Evolutionary conservation across 1,284 basidiomycete genomes (phyloP).

Genomic region (Somion occarium): DNA sequence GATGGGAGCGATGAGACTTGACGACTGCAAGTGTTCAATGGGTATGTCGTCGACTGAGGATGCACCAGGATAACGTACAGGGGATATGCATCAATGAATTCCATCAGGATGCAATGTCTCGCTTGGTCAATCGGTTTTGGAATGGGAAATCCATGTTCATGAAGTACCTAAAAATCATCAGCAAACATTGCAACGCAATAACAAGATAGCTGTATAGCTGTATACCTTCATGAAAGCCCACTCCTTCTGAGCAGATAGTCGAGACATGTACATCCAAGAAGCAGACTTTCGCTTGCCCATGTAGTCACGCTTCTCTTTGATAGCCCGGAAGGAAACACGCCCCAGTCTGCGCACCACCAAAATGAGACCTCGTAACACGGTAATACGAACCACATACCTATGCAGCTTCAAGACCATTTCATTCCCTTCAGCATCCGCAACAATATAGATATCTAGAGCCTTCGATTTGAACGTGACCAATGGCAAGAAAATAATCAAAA

Average conservation of each 20-base stretch:
- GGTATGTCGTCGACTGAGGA: slow-evolving; percentile 64
- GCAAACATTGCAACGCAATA: slow-evolving; percentile 1
- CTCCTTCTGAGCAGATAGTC: slow-evolving; percentile 94
- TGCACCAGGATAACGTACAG: slow-evolving; percentile 42
- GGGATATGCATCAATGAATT: slow-evolving; percentile 93
- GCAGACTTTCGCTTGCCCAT: slow-evolving; percentile 93
- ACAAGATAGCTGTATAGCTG: background rate
- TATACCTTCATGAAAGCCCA: slow-evolving; percentile 98
- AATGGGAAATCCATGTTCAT: slow-evolving; percentile 92
- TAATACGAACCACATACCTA: slow-evolving; percentile 44
- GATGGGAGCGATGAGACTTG: slow-evolving; percentile 83
- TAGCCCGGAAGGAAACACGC: slow-evolving; percentile 92
- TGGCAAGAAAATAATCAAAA: slow-evolving; percentile 6
- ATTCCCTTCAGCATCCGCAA: slow-evolving; percentile 78
- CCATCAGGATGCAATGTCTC: slow-evolving; percentile 95
- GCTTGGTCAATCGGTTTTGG: slow-evolving; percentile 93
- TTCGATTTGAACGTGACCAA: background rate
- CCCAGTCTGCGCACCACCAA: slow-evolving; percentile 83
- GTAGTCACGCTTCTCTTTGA: slow-evolving; percentile 97
- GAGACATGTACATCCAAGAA: slow-evolving; percentile 99
- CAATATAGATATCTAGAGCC: slow-evolving; percentile 85
- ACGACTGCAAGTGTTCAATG: slow-evolving; percentile 50
- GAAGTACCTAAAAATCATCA: slow-evolving; percentile 61
- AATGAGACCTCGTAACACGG: background rate
- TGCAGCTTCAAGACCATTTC: slow-evolving; percentile 93